Conservation (phyloP, 352 stramenopile genomes). For the Phytopythium aichiense region DNA sequence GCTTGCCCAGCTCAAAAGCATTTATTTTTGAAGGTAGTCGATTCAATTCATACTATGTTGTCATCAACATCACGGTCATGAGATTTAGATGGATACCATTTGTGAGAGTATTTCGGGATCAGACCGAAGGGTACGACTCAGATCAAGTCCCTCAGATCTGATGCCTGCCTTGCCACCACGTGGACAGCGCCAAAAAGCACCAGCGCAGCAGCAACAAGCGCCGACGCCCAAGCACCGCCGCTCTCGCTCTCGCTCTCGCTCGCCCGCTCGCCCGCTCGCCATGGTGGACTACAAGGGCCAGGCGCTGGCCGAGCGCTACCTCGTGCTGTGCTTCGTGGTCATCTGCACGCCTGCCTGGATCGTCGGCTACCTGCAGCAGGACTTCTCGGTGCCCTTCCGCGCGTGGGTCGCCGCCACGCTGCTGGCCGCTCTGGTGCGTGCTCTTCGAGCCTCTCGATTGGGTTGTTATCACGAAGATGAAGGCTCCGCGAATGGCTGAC, state of each 20-base stretch:
- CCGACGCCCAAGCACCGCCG: neutral
- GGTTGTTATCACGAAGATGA: neutral
- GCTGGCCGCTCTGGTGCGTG: conserved; percentile 51
- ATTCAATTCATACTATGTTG: too few relatives aligned
- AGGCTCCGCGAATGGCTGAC: neutral
- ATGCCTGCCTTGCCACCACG: neutral
- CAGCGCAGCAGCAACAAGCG: neutral
- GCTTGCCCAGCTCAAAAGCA: neutral
- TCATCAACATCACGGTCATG: too few relatives aligned
- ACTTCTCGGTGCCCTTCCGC: conserved; percentile 77
- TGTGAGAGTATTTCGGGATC: too few relatives aligned
- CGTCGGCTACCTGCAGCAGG: conserved; percentile 79
- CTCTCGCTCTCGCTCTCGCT: neutral
- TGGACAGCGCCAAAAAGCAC: neutral
- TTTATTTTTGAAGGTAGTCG: too few relatives aligned
- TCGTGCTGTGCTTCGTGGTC: conserved; percentile 63
- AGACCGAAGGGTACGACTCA: neutral
- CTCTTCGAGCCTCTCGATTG: neutral
- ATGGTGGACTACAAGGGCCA: conserved; percentile 90
- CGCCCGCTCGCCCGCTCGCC: neutral
- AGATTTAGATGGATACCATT: too few relatives aligned
- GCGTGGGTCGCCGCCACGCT: conserved; percentile 60
- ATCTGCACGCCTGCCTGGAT: conserved; percentile 81
- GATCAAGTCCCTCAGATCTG: too few relatives aligned
- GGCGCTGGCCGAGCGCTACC: conserved; percentile 53